Evolutionary conservation across 2,329 filamentous ascomycete genomes (phyloP).

Genomic region (Monilinia aucupariae): DNA sequence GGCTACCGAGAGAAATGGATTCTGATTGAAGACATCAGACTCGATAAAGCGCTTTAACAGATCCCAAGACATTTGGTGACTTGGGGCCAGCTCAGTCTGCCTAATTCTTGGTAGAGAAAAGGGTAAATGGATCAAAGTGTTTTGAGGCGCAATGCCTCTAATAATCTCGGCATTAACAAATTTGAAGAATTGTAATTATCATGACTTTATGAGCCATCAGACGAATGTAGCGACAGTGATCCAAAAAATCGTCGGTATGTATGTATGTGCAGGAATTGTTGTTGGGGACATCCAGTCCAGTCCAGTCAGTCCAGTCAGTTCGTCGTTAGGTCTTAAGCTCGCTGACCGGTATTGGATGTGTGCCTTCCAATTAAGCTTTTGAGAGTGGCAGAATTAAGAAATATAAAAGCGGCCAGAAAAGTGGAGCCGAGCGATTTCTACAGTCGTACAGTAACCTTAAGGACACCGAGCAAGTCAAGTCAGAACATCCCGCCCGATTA

Average conservation of each 20-base stretch:
- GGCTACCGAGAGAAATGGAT: conserved; percentile 81
- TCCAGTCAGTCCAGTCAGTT: background rate
- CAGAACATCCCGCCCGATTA: background rate
- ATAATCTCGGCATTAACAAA: conserved; percentile 34
- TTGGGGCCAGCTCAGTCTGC: conserved; percentile 14
- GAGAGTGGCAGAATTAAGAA: conserved; percentile 9
- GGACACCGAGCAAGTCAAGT: background rate
- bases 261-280: background rate
- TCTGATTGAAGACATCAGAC: conserved; percentile 89
- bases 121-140: conserved; percentile 19
- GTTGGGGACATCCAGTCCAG: too few species aligned
- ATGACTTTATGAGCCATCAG: conserved; percentile 26
- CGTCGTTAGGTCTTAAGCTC: conserved; percentile 1
- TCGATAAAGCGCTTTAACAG: conserved; percentile 86
- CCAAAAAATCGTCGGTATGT: background rate
- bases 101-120: conserved; percentile 16
- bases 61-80: conserved; percentile 65
- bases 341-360: background rate
- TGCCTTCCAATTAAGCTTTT: conserved; percentile 2
- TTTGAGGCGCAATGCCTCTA: conserved; percentile 35
- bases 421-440: conserved; percentile 1
- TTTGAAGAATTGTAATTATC: conserved; percentile 19
- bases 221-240: background rate
- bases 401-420: conserved; percentile 14
- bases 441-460: too few species aligned